Conservation (phyloP, 1,284 basidiomycete genomes). For the Trichosporon faecale region DNA sequence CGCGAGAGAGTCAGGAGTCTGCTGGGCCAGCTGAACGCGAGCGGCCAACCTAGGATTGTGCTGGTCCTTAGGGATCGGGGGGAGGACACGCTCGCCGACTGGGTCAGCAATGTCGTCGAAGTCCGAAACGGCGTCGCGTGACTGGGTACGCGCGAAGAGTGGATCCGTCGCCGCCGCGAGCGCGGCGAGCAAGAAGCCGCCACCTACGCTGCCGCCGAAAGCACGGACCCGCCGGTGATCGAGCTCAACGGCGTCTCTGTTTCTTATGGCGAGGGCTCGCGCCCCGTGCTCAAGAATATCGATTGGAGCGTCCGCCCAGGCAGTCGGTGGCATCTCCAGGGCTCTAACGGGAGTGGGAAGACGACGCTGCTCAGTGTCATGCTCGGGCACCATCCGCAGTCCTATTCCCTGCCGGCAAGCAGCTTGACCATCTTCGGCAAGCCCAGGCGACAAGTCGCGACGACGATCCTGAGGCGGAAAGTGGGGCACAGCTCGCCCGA, state of each 20-base stretch:
- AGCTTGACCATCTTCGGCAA: slow-evolving; percentile 67
- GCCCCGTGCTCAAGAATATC: slow-evolving; percentile 65
- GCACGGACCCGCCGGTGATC: slow-evolving; percentile 54
- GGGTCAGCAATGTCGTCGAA: slow-evolving; percentile 67
- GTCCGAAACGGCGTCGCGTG: slow-evolving; percentile 57
- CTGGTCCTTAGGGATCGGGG: slow-evolving; percentile 66
- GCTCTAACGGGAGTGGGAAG: slow-evolving; percentile 83
- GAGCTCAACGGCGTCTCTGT: slow-evolving; percentile 68
- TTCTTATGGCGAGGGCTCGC: slow-evolving; percentile 63
- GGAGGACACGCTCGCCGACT: slow-evolving; percentile 73
- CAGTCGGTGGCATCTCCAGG: slow-evolving; percentile 81
- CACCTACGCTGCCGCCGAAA: not conserved
- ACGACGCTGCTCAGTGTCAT: slow-evolving; percentile 89
- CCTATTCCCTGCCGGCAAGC: slow-evolving; percentile 62
- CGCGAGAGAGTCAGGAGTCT: slow-evolving; percentile 41
- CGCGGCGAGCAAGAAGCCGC: slow-evolving; percentile 43
- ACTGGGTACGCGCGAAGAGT: slow-evolving; percentile 56
- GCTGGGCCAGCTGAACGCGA: slow-evolving; percentile 45
- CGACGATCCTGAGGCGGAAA: slow-evolving; percentile 58
- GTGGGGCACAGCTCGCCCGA: slow-evolving; percentile 87
- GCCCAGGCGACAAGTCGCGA: slow-evolving; percentile 64
- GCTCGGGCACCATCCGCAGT: slow-evolving; percentile 91
- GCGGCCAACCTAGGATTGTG: slow-evolving; percentile 58
- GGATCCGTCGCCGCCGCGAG: slow-evolving; percentile 52
- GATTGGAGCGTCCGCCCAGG: slow-evolving; percentile 75